Base-by-base conservation (phyloP, 179 eudicot species). In the Vitellaria paradoxa region DNA sequence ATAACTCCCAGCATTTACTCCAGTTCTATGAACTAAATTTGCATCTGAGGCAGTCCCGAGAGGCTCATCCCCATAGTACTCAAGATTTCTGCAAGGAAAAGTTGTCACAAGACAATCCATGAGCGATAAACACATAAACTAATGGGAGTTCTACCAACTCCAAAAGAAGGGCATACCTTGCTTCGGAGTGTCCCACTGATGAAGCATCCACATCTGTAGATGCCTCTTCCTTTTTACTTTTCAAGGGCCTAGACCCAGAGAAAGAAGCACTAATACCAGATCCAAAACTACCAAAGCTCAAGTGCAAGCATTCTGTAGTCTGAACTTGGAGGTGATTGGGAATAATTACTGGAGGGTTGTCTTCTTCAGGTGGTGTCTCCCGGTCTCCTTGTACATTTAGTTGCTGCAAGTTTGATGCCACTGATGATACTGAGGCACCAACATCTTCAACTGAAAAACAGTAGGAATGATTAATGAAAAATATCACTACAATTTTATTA, bases 221-320 rank as follows among this genome's bases (percentile, higher is more conserved):
- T 64, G 85, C 68, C 72, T 88, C 93, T 81, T 89, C 96, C 30
- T 80, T 74, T 56, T 86, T 83, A 72, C 76, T 76, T 73, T 80
- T 68, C 7, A 68, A 73, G 55, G 91, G 86, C 67, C 82, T 81
- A 72, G 99, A 86, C 37, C 85, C 91, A 15, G 96, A 78, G 81
- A 82, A 82, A 30, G 90, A 78, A 78, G 88, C 82, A 84, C 74
- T 74, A 80, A 84, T 79, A 47, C 87, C 87, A 81, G 97, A 78
- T 53, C 98, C 97, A 73, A 96, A 93, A 84, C 93, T 96, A 59
- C 99, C 99, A 85, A 96, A 96, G 87, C 99, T 96, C 88, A 96
- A 86, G 81, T 96, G 97, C 49, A 90, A 90, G 73, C 95, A 93
- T 74, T 92, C 93, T 62, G 89, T 89, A 69, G 86, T 82, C 75